Base-by-base conservation (phyloP, 2,329 filamentous ascomycete species). In the Geosmithia flava region DNA sequence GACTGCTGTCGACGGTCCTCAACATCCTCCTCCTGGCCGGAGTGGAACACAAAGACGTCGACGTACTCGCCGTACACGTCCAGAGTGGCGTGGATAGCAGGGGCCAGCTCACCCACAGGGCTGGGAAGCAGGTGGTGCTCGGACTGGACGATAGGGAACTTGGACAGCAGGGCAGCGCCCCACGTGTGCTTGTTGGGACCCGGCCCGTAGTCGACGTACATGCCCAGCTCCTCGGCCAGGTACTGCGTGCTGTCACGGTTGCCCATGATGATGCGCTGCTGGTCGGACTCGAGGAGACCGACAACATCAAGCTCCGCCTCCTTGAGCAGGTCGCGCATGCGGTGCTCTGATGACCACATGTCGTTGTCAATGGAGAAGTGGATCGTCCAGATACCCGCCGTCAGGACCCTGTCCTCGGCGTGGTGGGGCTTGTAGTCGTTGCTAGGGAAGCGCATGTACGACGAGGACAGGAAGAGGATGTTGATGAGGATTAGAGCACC, bases 101-200 rank as follows among this genome's bases (percentile, higher is more conserved):
- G 93, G 1, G 93, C 93, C 30, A 98, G 77, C 65, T 98, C 93
- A 51, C 93, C 93, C 1, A 94, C 90, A 0, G 93, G 93, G 15
- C 85, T 93, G 16, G 93, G 93, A 4, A 97, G 78, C 13, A 98
- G 79, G 59, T 98, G 93, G 62, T 98, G 93, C 20, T 90, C 96
- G 1, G 88, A 95, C 68, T 97, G 95, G 51, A 98, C 66, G 58
- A 98, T 98, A 3, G 93, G 93, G 71, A 97, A 98, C 62, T 97
- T 97, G 57, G 89, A 96, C 3, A 98, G 76, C 43, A 98, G 74
- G 20, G 90, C 93, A 10, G 84, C 80, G 47, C 93, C 93, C 93
- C 93, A 98, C 0, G 93, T 98, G 69, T 98, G 93, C 70, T 97
- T 98, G 76, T 98, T 95, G 7, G 93, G 93, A 2, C 93, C 93